Percentiles rank a stretch among this genome's conserved stretches.
These are phyloP conservation scores for Pythium aristosporum DNA, from an alignment of 352 stramenopile species.

Conservation along the genomic window DNA sequence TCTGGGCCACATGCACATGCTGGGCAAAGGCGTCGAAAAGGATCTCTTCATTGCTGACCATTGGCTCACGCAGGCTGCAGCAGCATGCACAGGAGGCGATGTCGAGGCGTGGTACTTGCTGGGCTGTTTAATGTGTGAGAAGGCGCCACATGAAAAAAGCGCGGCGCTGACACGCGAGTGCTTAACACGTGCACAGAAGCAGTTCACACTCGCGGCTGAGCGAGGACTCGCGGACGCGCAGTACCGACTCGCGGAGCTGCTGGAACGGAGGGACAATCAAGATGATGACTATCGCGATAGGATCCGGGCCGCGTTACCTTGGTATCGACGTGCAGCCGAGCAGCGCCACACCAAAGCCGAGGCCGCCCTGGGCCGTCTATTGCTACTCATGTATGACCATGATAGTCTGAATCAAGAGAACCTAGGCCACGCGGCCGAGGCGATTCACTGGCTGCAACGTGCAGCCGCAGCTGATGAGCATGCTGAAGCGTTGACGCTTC, in stretches of 20 bases:
- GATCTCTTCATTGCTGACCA: constrained; percentile 54
- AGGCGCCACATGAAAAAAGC: constrained; percentile 41
- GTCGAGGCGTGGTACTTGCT: constrained; percentile 51
- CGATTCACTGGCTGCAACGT: constrained; percentile 67
- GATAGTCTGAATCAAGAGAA: not conserved
- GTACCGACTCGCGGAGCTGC: constrained; percentile 45
- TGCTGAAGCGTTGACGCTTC: constrained; percentile 40
- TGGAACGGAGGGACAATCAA: constrained; percentile 34
- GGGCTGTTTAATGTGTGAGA: constrained; percentile 49
- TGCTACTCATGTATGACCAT: constrained; percentile 29
- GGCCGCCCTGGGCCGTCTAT: constrained; percentile 46
- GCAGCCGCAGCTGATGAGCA: constrained; percentile 42
- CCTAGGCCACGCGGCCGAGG: constrained; percentile 32
- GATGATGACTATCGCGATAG: constrained; percentile 1
- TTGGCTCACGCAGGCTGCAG: constrained; percentile 39
- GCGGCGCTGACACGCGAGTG: constrained; percentile 34
- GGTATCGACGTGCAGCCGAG: constrained; percentile 58
- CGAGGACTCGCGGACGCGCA: constrained; percentile 58
- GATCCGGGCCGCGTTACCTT: constrained; percentile 32
- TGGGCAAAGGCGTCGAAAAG: constrained; percentile 44
- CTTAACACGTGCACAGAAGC: constrained; percentile 33
- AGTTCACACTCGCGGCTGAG: constrained; percentile 49
- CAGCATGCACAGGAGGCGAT: constrained; percentile 27
- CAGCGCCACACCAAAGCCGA: constrained; percentile 49
- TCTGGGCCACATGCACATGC: constrained; percentile 62